phyloP scores from a whole-genome alignment of 2,329 filamentous ascomycete species.

The Penicillium olsonii region DNA sequence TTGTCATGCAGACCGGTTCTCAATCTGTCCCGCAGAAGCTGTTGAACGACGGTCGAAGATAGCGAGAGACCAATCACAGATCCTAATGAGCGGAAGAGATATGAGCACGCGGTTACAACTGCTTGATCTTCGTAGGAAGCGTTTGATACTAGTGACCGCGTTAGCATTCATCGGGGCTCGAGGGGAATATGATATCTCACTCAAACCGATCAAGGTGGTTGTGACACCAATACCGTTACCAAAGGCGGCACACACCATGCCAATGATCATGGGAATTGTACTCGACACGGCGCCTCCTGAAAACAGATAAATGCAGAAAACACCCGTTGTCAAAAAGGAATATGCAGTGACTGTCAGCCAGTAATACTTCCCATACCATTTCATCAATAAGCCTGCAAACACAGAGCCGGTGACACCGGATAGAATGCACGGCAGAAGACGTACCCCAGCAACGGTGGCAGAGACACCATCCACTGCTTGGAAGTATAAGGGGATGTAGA shows the following conservation, averaged over 20 bases:
- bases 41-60: constrained; percentile 70
- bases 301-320: constrained; percentile 59
- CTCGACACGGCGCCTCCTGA: constrained; percentile 56
- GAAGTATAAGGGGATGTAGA: constrained; percentile 77
- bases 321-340: constrained; percentile 54
- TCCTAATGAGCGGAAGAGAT: constrained; percentile 75
- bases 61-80: constrained; percentile 68
- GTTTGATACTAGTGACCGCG: constrained; percentile 60
- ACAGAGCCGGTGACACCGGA: constrained; percentile 66
- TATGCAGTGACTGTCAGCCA: constrained; percentile 65
- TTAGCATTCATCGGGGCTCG: constrained; percentile 4
- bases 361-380: constrained; percentile 70
- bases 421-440: constrained; percentile 67
- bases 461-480: constrained; percentile 68
- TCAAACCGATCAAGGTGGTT: constrained; percentile 68
- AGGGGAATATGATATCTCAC: constrained; percentile 35
- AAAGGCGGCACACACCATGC: constrained; percentile 57
- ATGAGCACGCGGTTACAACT: constrained; percentile 75
- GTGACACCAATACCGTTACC: constrained; percentile 65
- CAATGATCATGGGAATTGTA: constrained; percentile 56
- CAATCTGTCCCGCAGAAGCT: constrained; percentile 62
- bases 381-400: constrained; percentile 66
- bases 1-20: constrained; percentile 56
- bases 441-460: constrained; percentile 64
- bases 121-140: constrained; percentile 68